A percentile compares a stretch with the other conserved stretches of the same genome.
These are phyloP conservation scores for Poa annua DNA, from an alignment of 176 grass and related monocot species.

Conservation along the genomic window DNA sequence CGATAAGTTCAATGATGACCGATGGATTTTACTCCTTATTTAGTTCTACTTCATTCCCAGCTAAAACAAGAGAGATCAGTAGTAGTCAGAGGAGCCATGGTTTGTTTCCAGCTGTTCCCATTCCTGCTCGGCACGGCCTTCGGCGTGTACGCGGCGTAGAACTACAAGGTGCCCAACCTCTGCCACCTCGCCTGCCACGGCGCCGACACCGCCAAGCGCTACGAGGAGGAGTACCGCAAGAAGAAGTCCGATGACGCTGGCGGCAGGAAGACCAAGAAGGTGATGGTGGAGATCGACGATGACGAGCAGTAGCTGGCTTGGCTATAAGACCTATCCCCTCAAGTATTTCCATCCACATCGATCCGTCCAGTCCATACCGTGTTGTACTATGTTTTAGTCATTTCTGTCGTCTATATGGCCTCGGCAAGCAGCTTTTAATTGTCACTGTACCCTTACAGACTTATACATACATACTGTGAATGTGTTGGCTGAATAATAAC, in stretches of 20 bases:
- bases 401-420: neutral
- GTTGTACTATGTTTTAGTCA: neutral
- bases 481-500: neutral
- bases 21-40: neutral
- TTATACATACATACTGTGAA: neutral
- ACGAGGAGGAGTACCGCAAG: constrained; percentile 79
- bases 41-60: neutral
- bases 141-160: constrained; percentile 64
- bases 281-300: neutral
- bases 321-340: no score
- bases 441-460: neutral
- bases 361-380: neutral
- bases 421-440: neutral
- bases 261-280: constrained; percentile 21
- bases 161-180: constrained; percentile 71
- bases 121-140: constrained; percentile 58
- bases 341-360: neutral
- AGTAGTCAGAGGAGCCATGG: constrained; percentile 5
- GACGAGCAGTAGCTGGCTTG: neutral
- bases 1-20: no score
- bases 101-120: constrained; percentile 56
- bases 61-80: neutral
- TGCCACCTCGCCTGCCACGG: constrained; percentile 24
- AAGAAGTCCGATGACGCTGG: neutral
- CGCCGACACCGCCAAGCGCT: constrained; percentile 23